These are phyloP conservation scores for Herpotrichia juniperi DNA, from an alignment of 2,329 filamentous ascomycete genomes.

Conservation along the genomic window DNA sequence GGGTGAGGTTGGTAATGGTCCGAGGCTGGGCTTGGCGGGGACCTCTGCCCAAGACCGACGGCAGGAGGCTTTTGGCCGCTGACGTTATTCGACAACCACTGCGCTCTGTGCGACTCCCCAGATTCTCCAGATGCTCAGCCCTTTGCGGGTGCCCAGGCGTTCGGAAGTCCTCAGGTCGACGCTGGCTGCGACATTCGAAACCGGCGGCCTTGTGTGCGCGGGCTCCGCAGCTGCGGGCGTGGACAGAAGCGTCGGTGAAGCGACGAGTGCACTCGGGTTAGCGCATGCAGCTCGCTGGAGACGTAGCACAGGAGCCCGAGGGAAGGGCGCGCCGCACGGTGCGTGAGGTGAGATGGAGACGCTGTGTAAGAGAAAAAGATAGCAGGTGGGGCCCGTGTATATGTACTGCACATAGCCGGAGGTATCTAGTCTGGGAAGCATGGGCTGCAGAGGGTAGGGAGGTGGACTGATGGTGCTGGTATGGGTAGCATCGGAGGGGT, in stretches of 20 bases:
- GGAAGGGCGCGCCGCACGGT: neutral
- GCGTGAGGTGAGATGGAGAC: neutral
- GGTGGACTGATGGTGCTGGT: no score
- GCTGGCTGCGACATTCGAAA: no score
- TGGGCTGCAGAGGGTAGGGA: neutral
- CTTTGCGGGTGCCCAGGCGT: no score
- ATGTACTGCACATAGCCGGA: slow-evolving; percentile 2
- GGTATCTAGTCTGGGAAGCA: neutral
- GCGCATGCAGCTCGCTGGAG: slow-evolving; percentile 4
- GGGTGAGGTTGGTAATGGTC: no score
- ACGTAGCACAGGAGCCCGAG: neutral
- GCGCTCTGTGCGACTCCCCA: no score
- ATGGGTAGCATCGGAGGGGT: no score
- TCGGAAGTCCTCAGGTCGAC: no score
- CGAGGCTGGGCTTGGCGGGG: no score
- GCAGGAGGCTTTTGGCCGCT: no score
- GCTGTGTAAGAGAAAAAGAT: neutral
- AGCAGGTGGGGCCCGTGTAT: neutral
- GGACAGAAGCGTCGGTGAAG: neutral
- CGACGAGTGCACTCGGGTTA: neutral
- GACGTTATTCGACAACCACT: no score
- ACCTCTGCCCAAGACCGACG: neutral
- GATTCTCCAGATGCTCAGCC: no score
- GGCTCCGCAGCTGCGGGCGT: neutral
- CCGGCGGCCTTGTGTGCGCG: neutral